Evolutionary conservation across 2,329 filamentous ascomycete species (phyloP), one percentile per base, ranked within the genome.

Genomic region (Grosmannia huntii): DNA sequence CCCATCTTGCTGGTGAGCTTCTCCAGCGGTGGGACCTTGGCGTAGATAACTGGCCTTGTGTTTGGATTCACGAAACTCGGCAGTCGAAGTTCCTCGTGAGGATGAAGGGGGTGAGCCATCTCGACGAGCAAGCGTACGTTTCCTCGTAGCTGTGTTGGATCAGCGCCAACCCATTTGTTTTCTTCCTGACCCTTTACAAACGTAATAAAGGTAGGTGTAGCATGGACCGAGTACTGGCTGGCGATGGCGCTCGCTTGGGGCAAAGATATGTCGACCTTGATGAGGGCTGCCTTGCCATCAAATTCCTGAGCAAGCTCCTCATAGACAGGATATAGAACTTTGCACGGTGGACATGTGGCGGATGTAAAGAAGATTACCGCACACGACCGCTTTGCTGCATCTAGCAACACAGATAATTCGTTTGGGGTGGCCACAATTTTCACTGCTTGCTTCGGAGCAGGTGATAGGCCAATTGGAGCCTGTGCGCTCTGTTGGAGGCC

Each of bases 281-380:
- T 84, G 53, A 96, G 79, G 0, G 82, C 74, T 4, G 83, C 85
- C 64, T 85, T 85, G 36, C 80, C 73, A 1, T 81, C 85, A 31
- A 85, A 77, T 67, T 95, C 86, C 28, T 80, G 81, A 1, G 91
- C 90, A 0, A 96, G 76, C 62, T 89, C 78, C 61, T 95, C 87
- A 66, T 89, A 97, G 0, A 85, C 72, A 1, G 91, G 89, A 65
- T 96, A 95, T 2, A 92, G 79, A 19, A 83, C 72, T 69, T 87
- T 92, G 78, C 92, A 96, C 0, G 91, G 90, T 0, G 83, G 80
- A 67, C 91, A 96, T 2, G 86, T 94, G 2, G 87, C 82, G 4
- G 89, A 95, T 0, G 92, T 96, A 73, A 97, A 97, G 75, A 96
- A 96, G 59, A 96, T 79, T 44, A 92, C 81, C 0, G 89, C 89